Conservation (phyloP, 371 early-diverging fungal genomes). For the Rhizomucor miehei region DNA sequence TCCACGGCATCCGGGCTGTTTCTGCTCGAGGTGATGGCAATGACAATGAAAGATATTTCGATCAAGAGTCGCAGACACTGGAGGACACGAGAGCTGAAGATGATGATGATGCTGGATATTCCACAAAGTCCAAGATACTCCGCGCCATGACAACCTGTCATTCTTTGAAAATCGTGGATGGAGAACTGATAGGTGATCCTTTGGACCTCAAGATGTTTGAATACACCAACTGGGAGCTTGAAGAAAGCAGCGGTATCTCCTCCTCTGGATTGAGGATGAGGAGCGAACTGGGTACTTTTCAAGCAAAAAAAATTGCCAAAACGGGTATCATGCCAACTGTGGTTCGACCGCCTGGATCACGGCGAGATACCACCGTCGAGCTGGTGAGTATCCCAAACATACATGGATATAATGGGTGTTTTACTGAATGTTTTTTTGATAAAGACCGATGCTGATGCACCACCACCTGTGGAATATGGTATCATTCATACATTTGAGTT, state of each 20-base stretch:
- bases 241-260: conserved; percentile 69
- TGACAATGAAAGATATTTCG: conserved; percentile 28
- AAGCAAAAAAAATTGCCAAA: conserved; percentile 37
- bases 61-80: conserved; percentile 28
- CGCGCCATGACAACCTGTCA: conserved; percentile 97
- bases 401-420: no score
- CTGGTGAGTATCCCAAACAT: no score
- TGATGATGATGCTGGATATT: conserved; percentile 8
- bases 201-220: conserved; percentile 99
- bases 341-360: conserved; percentile 80
- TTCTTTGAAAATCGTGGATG: conserved; percentile 88
- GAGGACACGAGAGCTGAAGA: conserved; percentile 18
- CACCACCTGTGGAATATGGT: conserved; percentile 75
- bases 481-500: conserved; percentile 97
- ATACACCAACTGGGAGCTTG: conserved; percentile 89
- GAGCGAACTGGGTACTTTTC: conserved; percentile 29
- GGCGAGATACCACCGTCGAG: conserved; percentile 33
- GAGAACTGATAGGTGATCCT: conserved; percentile 95
- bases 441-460: not conserved
- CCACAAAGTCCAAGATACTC: conserved; percentile 40
- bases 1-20: conserved; percentile 80
- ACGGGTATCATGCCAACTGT: conserved; percentile 75
- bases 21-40: conserved; percentile 13
- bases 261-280: conserved; percentile 38
- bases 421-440: not conserved